Evolutionary conservation across 1,284 basidiomycete species (phyloP), one percentile per base, ranked within the genome.

Genomic region (Gomphus bonarii): DNA sequence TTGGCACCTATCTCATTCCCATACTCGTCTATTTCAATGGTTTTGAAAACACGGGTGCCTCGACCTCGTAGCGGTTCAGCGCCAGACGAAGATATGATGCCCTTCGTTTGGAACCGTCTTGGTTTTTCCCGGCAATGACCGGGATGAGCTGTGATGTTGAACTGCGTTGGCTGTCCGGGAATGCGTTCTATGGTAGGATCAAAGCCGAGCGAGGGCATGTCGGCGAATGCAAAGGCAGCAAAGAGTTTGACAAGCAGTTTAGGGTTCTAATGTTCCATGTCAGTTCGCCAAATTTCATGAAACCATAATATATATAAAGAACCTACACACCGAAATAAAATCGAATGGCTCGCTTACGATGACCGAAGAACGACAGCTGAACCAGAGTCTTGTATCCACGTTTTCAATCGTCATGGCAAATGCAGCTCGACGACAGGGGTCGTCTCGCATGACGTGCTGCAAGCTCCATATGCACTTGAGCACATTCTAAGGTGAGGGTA

Each of bases 351-450:
- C 31, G 31, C 10, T 33, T 5, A 33, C 10, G 31, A 33, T 33
- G 10, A 33, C 31, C 31, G 31, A 33, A 33, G 31, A 33, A 10
- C 31, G 31, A 33, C 31, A 33, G 31, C 31, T n/a, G 30, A 47
- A 22, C 46, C 46, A 47, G 46, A 47, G 22, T 31, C 46, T 47
- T n/a, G 30, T 47, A 25, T 47, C 18, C 3, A 46, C 31, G 42
- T 60, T 50, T 31, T 62, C 61, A 11, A 62, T 51, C 1, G 60
- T 60, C 16, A 62, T 30, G 4, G 61, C 61, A 35, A 55, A 59
- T 5, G 47, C 49, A 42, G 60, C 61, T 35, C 61, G 33, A n/a
- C 61, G 54, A 28, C 55, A 52, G 16, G 59, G 61, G 33, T 62
- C 61, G 36, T 38, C 43, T n/a, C 50, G 47, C 60, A 62, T 60